Evolutionary conservation across 2,329 filamentous ascomycete species (phyloP).

Genomic region (Stagonosporopsis cucurbitacearum): DNA sequence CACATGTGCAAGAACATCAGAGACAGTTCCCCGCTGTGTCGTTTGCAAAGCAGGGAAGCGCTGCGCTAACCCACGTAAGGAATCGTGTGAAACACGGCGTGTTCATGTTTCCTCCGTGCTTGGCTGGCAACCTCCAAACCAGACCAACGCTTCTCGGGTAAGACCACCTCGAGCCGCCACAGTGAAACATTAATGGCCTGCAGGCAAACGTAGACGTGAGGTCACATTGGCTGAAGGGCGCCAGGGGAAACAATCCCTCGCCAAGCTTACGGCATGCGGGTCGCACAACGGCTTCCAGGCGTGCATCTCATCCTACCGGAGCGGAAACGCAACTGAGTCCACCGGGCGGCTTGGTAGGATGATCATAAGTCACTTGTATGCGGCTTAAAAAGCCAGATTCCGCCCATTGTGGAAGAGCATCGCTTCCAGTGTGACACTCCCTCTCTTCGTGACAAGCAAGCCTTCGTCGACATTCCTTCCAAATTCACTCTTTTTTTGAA

Average conservation of each 20-base stretch:
- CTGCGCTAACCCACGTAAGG: slow-evolving; percentile 4
- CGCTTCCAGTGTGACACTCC: slow-evolving; percentile 35
- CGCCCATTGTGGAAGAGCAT: slow-evolving; percentile 28
- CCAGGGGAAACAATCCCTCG: slow-evolving; percentile 27
- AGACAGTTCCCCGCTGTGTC: not conserved
- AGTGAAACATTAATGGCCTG: slow-evolving; percentile 15
- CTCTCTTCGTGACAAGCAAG: slow-evolving; percentile 42
- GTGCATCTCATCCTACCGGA: slow-evolving; percentile 29
- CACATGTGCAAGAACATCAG: not conserved
- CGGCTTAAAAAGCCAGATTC: slow-evolving; percentile 29
- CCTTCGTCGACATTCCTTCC: slow-evolving; percentile 42
- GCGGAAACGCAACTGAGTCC: slow-evolving; percentile 24
- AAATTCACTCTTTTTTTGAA: slow-evolving; percentile 35
- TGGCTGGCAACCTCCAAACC: slow-evolving; percentile 14
- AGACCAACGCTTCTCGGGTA: slow-evolving; percentile 16
- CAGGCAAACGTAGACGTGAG: slow-evolving; percentile 2
- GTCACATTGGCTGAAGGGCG: slow-evolving; percentile 33
- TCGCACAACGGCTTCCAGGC: slow-evolving; percentile 32
- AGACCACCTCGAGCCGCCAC: slow-evolving; percentile 17
- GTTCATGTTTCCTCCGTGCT: slow-evolving; percentile 18
- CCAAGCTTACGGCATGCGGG: slow-evolving; percentile 27
- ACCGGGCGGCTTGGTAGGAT: slow-evolving; percentile 19
- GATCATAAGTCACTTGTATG: slow-evolving; percentile 13
- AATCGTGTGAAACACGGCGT: slow-evolving; percentile 20
- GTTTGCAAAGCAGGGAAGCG: slow-evolving; percentile 8